phyloP scores from a whole-genome alignment of 2,329 filamentous ascomycete species.

The Alternaria angustiovoidea region DNA sequence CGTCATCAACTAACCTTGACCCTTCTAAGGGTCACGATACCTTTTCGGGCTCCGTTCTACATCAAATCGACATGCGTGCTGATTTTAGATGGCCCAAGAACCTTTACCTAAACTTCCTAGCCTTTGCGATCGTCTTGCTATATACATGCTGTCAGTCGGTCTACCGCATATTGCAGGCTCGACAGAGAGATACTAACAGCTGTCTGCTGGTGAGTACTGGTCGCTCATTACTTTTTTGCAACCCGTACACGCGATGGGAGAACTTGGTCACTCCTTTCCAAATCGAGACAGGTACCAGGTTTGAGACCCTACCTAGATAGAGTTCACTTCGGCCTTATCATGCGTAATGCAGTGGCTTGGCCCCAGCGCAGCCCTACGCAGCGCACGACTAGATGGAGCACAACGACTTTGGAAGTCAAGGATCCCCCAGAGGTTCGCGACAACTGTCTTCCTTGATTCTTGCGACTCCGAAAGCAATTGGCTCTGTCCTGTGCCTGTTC shows the following conservation, averaged over 20 bases:
- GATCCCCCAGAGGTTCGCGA: neutral
- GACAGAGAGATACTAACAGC: neutral
- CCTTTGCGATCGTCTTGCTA: neutral
- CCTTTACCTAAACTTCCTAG: neutral
- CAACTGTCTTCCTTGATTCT: too few species aligned
- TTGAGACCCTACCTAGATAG: neutral
- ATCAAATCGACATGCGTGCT: neutral
- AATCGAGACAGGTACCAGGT: neutral
- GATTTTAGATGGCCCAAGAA: neutral
- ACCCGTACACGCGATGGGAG: neutral
- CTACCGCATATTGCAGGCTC: neutral
- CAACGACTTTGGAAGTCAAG: neutral
- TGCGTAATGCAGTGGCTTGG: slow-evolving; percentile 10
- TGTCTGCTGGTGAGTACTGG: neutral
- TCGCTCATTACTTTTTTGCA: neutral
- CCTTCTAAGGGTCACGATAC: neutral
- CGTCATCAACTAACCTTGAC: neutral
- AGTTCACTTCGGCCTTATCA: slow-evolving; percentile 10
- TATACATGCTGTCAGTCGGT: neutral
- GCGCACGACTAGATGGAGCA: neutral
- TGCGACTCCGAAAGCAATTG: neutral
- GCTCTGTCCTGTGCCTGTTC: neutral
- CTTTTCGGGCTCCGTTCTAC: neutral
- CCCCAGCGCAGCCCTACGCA: neutral
- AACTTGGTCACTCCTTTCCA: neutral